Evolutionary conservation across 2,329 filamentous ascomycete genomes (phyloP).

Genomic region (Colletotrichum sidae): DNA sequence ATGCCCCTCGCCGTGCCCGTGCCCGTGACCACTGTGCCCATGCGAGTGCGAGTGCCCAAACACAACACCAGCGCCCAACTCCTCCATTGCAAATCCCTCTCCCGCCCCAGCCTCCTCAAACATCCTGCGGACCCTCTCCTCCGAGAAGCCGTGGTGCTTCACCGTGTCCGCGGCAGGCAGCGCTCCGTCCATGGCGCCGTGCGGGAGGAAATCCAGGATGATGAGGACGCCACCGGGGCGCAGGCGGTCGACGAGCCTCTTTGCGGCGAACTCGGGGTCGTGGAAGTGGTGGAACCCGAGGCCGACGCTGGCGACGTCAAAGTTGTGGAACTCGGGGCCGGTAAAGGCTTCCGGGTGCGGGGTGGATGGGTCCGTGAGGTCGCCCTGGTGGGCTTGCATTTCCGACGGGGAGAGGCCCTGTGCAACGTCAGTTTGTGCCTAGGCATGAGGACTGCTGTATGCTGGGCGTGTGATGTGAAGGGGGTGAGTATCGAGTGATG

Average conservation of each 20-base stretch:
- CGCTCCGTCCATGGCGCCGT: conserved; percentile 49
- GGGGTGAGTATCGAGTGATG: no score
- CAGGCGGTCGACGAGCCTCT: conserved; percentile 70
- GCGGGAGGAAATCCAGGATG: conserved; percentile 75
- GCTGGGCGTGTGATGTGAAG: no score
- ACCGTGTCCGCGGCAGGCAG: conserved; percentile 61
- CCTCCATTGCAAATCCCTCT: conserved; percentile 66
- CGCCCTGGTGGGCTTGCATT: conserved; percentile 68
- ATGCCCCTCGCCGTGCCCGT: conserved; percentile 24
- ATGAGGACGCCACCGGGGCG: conserved; percentile 74
- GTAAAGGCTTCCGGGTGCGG: conserved; percentile 66
- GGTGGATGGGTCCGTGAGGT: conserved; percentile 62
- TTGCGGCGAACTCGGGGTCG: conserved; percentile 70
- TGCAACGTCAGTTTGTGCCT: no score
- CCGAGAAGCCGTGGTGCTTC: conserved; percentile 74
- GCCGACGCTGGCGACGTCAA: conserved; percentile 75
- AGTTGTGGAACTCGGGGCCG: conserved; percentile 72
- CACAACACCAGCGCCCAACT: conserved; percentile 62
- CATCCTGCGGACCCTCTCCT: conserved; percentile 67
- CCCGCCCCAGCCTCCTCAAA: conserved; percentile 73
- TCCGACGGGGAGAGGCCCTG: conserved; percentile 63
- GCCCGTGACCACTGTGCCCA: conserved; percentile 1
- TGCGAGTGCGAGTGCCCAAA: conserved; percentile 45
- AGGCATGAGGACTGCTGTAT: not conserved
- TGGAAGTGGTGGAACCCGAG: conserved; percentile 76